Base-by-base conservation (phyloP, 2,329 filamentous ascomycete species). In the Grosmannia clavigera region DNA sequence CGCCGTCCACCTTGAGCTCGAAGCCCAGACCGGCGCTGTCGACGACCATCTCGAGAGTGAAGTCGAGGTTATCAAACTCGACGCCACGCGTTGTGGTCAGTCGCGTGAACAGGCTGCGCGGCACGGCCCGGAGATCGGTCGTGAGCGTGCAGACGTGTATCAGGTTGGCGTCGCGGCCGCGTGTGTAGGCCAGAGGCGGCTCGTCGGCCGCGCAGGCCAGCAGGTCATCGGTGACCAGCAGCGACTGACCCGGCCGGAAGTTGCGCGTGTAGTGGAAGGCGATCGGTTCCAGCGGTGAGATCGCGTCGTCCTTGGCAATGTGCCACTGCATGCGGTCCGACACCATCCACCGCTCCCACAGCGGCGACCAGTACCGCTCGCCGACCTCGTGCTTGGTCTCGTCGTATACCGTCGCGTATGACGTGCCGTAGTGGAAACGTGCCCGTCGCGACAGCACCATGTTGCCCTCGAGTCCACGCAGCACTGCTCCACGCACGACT, bases 191-290 rank as follows among this genome's bases (percentile, higher is more conserved):
- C 1, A 71, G 78, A 0, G 84, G 87, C 6, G 84, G 85, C 58
- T 78, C 77, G 63, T 91, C 87, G 3, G 81, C 79, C 60, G 88
- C 86, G 66, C 85, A 90, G 4, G 86, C 87, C 62, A 92, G 89
- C 46, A 92, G 75, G 67, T 92, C 88, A 71, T 92, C 88, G 58
- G 88, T 88, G 6, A 92, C 88, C 4, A 90, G 73, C 7, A 91
- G 79, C 0, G 85, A 88, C 71, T 92, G 88, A 0, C 86, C 85
- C 0, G 87, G 87, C 1, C 87, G 82, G 74, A 92, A 92, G 71
- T 92, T 92, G 63, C 88, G 85, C 3, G 88, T 92, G 73, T 92
- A 92, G 75, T 92, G 88, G 73, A 92, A 92, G 2, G 86, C 87
- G 61, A 92, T 86, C 0, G 88, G 88, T 1, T 81, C 78, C 0